A percentile compares a stretch with the other conserved stretches of the same genome.
Conservation (phyloP, 306 rosid genomes). For the Cucurbita ficifolia region DNA sequence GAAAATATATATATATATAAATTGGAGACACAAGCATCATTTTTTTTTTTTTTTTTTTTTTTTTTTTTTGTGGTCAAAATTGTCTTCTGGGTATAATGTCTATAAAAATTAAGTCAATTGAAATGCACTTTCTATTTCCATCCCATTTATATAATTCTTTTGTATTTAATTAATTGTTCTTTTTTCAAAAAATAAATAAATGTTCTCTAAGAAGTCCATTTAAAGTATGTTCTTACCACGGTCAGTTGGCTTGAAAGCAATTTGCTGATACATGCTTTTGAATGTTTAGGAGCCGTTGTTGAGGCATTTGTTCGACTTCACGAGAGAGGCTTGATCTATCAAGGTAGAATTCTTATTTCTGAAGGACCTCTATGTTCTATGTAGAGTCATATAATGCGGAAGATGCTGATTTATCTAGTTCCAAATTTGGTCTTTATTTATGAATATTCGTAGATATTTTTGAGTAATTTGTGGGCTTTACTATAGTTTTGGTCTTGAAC, state of each 20-base stretch:
- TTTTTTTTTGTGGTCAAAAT: no score
- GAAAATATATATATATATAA: background rate
- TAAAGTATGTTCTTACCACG: background rate
- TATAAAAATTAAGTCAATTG: background rate
- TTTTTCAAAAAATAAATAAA: background rate
- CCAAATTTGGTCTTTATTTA: background rate
- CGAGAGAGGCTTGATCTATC: conserved; percentile 87
- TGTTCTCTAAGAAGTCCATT: background rate
- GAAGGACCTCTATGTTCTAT: background rate
- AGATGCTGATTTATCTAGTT: background rate
- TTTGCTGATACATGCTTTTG: conserved; percentile 24
- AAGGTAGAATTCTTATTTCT: conserved; percentile 41
- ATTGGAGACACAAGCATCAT: background rate
- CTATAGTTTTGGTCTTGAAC: background rate
- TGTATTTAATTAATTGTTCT: background rate
- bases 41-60: background rate
- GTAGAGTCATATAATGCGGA: background rate
- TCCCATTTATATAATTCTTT: background rate
- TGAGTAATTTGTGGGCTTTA: background rate
- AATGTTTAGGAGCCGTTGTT: conserved; percentile 70
- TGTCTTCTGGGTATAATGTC: background rate
- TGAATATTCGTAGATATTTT: background rate
- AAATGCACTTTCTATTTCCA: background rate
- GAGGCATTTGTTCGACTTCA: conserved; percentile 96
- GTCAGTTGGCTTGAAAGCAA: background rate